These are phyloP conservation scores for Starmera quercuum DNA, from an alignment of 805 yeast species.

Conservation along the genomic window DNA sequence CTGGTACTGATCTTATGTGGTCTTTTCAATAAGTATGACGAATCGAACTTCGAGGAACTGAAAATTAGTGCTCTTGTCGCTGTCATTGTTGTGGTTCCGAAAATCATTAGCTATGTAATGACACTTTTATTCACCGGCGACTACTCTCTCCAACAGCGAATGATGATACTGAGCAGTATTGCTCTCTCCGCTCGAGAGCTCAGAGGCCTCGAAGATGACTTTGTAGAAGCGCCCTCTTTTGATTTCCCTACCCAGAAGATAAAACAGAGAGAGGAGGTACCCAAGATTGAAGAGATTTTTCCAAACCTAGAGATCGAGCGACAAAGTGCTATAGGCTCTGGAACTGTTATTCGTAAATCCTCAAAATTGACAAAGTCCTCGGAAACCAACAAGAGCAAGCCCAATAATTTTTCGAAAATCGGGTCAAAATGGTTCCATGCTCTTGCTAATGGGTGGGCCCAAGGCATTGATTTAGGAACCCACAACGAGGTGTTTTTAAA, in stretches of 20 bases:
- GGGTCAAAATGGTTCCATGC: slow-evolving; percentile 45
- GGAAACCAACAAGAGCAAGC: slow-evolving; percentile 6
- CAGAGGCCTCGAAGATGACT: slow-evolving; percentile 50
- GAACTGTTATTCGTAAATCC: slow-evolving; percentile 25
- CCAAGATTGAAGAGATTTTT: slow-evolving; percentile 11
- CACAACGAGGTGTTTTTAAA: slow-evolving; percentile 42
- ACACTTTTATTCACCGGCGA: slow-evolving; percentile 59
- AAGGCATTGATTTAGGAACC: slow-evolving; percentile 46
- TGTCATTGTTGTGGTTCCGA: slow-evolving; percentile 48
- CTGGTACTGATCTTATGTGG: slow-evolving; percentile 45
- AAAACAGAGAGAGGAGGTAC: slow-evolving; percentile 14
- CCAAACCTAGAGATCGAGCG: slow-evolving; percentile 2
- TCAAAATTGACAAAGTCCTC: slow-evolving; percentile 22
- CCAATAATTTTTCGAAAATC: slow-evolving; percentile 26
- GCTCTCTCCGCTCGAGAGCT: slow-evolving; percentile 71
- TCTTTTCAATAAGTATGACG: slow-evolving; percentile 48
- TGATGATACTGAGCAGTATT: slow-evolving; percentile 58
- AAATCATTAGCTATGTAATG: slow-evolving; percentile 29
- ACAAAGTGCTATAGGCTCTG: slow-evolving; percentile 6
- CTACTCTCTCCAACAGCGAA: slow-evolving; percentile 71
- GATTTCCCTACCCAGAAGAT: slow-evolving; percentile 27
- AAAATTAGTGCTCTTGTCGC: slow-evolving; percentile 61
- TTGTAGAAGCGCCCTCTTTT: slow-evolving; percentile 29
- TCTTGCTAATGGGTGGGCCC: slow-evolving; percentile 44
- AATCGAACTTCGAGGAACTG: slow-evolving; percentile 53